phyloP scores from a whole-genome alignment of 1,284 basidiomycete species.

The Cronartium quercuum region DNA sequence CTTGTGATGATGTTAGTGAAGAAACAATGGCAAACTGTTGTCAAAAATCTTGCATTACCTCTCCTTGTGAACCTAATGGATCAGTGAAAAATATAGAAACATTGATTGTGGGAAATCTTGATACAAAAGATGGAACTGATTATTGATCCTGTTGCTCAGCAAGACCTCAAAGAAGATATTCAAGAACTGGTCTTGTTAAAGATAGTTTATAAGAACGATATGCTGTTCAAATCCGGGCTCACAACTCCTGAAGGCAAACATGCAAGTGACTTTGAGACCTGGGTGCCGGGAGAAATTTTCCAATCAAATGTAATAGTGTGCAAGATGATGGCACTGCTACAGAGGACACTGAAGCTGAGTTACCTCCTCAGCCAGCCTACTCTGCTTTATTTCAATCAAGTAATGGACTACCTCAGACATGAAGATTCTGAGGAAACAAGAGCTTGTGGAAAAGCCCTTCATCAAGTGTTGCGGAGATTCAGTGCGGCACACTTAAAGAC shows the following conservation, averaged over 20 bases:
- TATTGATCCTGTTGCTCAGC: background rate
- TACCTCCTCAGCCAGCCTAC: background rate
- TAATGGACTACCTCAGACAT: background rate
- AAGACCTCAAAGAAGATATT: background rate
- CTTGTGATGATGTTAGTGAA: background rate
- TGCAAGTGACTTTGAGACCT: too few relatives aligned
- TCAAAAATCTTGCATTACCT: background rate
- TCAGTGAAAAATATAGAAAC: background rate
- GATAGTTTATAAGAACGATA: background rate
- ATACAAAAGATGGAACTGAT: too few relatives aligned
- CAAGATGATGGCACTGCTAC: too few relatives aligned
- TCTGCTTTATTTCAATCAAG: background rate
- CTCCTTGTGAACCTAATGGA: background rate
- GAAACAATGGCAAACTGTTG: background rate
- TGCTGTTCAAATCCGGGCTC: background rate
- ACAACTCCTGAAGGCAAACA: too few relatives aligned
- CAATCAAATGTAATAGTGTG: too few relatives aligned
- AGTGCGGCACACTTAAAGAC: background rate
- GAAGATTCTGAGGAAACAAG: background rate
- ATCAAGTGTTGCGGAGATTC: background rate
- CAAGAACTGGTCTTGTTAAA: background rate
- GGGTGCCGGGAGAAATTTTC: too few relatives aligned
- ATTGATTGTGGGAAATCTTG: too few relatives aligned
- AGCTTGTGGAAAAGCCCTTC: background rate
- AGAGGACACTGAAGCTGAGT: too few relatives aligned